phyloP scores from a whole-genome alignment of 176 grass and related monocot genomes.

The Triticum timopheevii region DNA sequence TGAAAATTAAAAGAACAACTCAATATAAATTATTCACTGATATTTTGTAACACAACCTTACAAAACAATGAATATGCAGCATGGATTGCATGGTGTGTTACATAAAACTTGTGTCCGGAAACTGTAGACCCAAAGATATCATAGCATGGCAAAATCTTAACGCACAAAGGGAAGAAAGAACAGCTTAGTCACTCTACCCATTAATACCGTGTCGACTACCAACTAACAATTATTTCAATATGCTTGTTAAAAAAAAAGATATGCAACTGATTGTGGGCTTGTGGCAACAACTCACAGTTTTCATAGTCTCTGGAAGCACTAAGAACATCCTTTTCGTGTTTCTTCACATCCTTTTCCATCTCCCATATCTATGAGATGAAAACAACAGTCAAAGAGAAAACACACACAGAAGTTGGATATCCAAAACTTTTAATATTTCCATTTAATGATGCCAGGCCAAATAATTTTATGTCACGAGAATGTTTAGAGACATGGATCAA shows the following conservation, averaged over 20 bases:
- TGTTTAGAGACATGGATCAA: background rate
- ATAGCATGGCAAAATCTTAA: background rate
- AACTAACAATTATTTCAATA: background rate
- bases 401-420: constrained; percentile 2
- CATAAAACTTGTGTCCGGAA: background rate
- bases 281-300: constrained; percentile 53
- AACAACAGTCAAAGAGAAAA: constrained; percentile 34
- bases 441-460: background rate
- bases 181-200: background rate
- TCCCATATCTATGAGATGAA: constrained; percentile 66
- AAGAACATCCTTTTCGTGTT: constrained; percentile 69
- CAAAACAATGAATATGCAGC: constrained; percentile 12
- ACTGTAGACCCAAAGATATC: background rate
- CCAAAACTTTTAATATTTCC: background rate
- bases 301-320: constrained; percentile 54
- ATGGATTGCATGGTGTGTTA: background rate
- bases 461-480: background rate
- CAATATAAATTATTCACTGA: background rate
- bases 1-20: background rate
- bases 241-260: constrained; percentile 4
- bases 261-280: background rate
- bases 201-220: background rate
- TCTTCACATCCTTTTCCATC: constrained; percentile 76
- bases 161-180: background rate
- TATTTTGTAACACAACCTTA: background rate